These are phyloP conservation scores for Venturiaceae sp. DNA, from an alignment of 2,329 filamentous ascomycete species.

Conservation along the genomic window DNA sequence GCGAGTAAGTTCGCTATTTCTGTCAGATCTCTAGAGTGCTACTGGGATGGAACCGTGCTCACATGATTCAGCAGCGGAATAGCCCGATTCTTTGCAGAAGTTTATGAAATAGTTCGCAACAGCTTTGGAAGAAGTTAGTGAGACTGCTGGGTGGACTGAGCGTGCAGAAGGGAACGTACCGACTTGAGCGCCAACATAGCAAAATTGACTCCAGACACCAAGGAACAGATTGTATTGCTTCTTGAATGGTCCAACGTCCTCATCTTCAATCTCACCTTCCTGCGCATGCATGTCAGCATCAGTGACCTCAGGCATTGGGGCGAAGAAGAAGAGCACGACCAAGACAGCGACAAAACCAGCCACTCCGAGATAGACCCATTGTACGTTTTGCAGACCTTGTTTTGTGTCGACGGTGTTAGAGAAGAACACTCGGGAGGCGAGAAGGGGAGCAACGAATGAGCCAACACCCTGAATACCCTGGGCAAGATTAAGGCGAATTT, in stretches of 20 bases:
- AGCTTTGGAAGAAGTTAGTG: too few species aligned
- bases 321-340: slow-evolving; percentile 19
- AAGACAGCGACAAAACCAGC: neutral
- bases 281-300: slow-evolving; percentile 59
- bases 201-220: slow-evolving; percentile 35
- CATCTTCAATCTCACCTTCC: slow-evolving; percentile 39
- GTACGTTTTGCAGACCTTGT: slow-evolving; percentile 51
- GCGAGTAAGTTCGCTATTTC: slow-evolving; percentile 26
- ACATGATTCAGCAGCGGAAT: too few species aligned
- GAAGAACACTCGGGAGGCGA: slow-evolving; percentile 65
- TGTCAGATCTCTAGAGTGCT: neutral
- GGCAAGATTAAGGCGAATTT: slow-evolving; percentile 62
- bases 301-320: slow-evolving; percentile 62
- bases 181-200: slow-evolving; percentile 44
- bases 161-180: too few species aligned
- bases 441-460: slow-evolving; percentile 27
- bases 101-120: slow-evolving; percentile 41
- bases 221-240: slow-evolving; percentile 44
- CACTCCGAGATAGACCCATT: slow-evolving; percentile 63
- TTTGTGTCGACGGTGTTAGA: slow-evolving; percentile 53
- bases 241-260: slow-evolving; percentile 45
- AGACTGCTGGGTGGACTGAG: too few species aligned
- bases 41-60: too few species aligned
- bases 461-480: neutral
- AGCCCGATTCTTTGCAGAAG: slow-evolving; percentile 20